Evolutionary conservation across 345 rosid species (phyloP), one percentile per base, ranked within the genome.

Genomic region (Citrus cavaleriei): DNA sequence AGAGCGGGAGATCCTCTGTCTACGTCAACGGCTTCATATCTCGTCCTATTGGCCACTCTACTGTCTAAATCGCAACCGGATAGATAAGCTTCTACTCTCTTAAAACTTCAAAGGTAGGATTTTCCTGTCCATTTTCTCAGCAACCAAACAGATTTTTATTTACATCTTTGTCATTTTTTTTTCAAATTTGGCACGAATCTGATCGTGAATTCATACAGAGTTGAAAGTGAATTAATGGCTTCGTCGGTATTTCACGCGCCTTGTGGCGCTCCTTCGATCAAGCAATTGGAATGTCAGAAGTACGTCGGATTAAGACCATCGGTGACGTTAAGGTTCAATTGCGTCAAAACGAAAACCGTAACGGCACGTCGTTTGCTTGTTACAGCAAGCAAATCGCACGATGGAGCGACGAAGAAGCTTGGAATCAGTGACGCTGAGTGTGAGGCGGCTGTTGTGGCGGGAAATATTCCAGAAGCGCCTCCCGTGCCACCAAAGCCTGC

Each of bases 391-490:
- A 86, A 90, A 66, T 78, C 77, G 30, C 81, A 9, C 16, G 80
- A 82, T 73, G 90, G 87, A 59, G 81, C 82, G 4, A 78, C 80
- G 5, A 87, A 86, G 81, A 89, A 90, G 85, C 57, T 87, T 32
- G 93, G 93, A 24, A 79, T 80, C 80, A 91, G 77, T 32, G 93
- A 90, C 58, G 99, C 93, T 18, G 95, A 95, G 74, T 93, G 93
- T 10, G 99, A 95, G 82, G 97, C 97, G 22, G 94, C 91, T 4
- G 95, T 95, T 79, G 95, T 87, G 46, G 92, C 91, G 2, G 99
- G 99, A 21, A 90, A 88, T 60, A 91, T 84, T 16, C 97, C 97
- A 0, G 90, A 93, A 49, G 93, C 96, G 40, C 99, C 98, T 84
- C 93, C 96, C 12, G 88, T 88, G 55, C 98, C 90, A 12, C 93